Percentiles rank a stretch among this genome's conserved stretches.
These are phyloP conservation scores for Athelia psychrophila DNA, from an alignment of 1,284 basidiomycete genomes.

Conservation along the genomic window DNA sequence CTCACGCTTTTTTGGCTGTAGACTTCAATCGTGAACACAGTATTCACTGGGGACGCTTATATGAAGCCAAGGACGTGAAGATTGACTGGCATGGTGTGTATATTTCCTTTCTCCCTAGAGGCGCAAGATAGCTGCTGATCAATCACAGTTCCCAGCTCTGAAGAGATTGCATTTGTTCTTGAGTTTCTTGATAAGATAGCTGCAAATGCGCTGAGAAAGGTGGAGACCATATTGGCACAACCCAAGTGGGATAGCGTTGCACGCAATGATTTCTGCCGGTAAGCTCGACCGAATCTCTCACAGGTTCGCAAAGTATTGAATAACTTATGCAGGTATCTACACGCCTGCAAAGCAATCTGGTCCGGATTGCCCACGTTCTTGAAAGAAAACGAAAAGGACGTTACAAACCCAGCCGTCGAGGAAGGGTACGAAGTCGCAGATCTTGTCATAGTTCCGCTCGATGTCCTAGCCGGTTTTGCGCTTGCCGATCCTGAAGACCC, in stretches of 20 bases:
- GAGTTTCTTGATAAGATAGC: slow-evolving; percentile 75
- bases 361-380: slow-evolving; percentile 68
- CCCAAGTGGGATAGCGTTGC: slow-evolving; percentile 68
- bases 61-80: slow-evolving; percentile 76
- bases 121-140: slow-evolving; percentile 1
- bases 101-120: not conserved
- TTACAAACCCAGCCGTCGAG: slow-evolving; percentile 55
- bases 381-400: slow-evolving; percentile 57
- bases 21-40: slow-evolving; percentile 77
- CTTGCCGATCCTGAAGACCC: slow-evolving; percentile 76
- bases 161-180: slow-evolving; percentile 82
- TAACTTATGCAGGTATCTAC: slow-evolving; percentile 66
- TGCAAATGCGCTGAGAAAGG: slow-evolving; percentile 61
- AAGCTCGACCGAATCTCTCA: slow-evolving; percentile 23
- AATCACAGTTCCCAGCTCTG: slow-evolving; percentile 52
- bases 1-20: slow-evolving; percentile 22
- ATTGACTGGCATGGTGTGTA: slow-evolving; percentile 85
- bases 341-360: slow-evolving; percentile 67
- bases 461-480: slow-evolving; percentile 72
- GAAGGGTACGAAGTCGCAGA: slow-evolving; percentile 61
- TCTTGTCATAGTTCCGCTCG: slow-evolving; percentile 59
- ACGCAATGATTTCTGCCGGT: slow-evolving; percentile 95
- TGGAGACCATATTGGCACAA: slow-evolving; percentile 63
- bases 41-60: slow-evolving; percentile 82
- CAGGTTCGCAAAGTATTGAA: no score